Base-by-base conservation (phyloP, 345 rosid genomes). In the Lumnitzera littorea region DNA sequence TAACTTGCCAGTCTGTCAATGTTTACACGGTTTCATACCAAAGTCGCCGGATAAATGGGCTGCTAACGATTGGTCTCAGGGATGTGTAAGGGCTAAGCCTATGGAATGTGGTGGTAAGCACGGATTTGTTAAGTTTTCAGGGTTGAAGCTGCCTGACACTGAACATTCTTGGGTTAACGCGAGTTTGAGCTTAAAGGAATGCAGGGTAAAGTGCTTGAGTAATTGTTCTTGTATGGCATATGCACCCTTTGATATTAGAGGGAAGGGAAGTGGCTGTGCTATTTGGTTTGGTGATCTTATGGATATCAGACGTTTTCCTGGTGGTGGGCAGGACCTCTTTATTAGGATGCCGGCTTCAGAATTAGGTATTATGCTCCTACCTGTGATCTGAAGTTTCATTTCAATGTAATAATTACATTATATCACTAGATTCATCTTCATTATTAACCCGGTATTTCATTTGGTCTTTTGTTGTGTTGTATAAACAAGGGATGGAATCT, bases 201-300 rank as follows among this genome's bases (percentile, higher is more conserved):
- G 81, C 53, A 56, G 55, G 56, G 74, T 56, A 2, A 56, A 25
- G 56, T 79, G 81, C 70, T 61, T 62, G 67, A 51, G 20, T 15
- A 76, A 76, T 60, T 73, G 74, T 58, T 73, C 81, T 54, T 79
- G 84, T 53, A 48, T 25, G 46, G 84, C 80, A 12, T 72, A 76
- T 51, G 62, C 76, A 2, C 57, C 64, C 24, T 41, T 60, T 0
- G 67, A 71, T 60, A 70, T 75, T 41, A 63, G n/a, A n/a, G 70
- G 67, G 49, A 54, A 55, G 0, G 80, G 77, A 31, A 72, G 74
- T 36, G 78, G 82, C 50, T 78, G 79, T 17, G 70, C 49, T 36
- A 58, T 65, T 13, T 78, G 82, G 82, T 72, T 65, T 20, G 72
- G 63, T 15, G 77, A 72, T 53, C 70, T 78, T 48, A 36, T 69